Conservation (phyloP, 2,329 filamentous ascomycete genomes). For the Daldinia sp. region DNA sequence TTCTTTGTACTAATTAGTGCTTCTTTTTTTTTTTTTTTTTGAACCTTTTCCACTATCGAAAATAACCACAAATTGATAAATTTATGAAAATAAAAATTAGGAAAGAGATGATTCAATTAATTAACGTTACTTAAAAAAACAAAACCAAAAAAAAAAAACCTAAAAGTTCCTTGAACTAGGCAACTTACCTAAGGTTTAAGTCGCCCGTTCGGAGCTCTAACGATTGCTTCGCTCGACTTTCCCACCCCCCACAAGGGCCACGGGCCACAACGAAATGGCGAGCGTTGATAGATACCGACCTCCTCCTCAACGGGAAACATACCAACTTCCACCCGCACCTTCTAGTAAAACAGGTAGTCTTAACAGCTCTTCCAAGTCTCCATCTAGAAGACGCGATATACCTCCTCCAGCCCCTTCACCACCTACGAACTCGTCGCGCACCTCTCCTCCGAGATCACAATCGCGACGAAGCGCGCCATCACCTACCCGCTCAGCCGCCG, state of each 20-base stretch:
- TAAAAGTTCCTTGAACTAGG: conserved; percentile 9
- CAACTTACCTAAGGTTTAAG: conserved; percentile 18
- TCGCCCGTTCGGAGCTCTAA: conserved; percentile 17
- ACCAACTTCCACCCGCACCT: conserved; percentile 61
- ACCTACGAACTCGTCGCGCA: conserved; percentile 62
- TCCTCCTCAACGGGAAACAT: conserved; percentile 60
- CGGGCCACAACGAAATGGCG: conserved; percentile 55
- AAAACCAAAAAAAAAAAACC: too few species aligned
- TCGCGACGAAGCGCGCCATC: conserved; percentile 55
- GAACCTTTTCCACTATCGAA: not conserved
- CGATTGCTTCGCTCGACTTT: conserved; percentile 5
- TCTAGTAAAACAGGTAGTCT: conserved; percentile 45
- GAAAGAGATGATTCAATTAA: conserved; percentile 23
- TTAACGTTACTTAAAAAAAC: conserved; percentile 26
- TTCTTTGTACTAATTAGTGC: not conserved
- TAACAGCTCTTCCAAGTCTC: conserved; percentile 60
- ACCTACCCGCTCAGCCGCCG: conserved; percentile 52
- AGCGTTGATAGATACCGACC: conserved; percentile 68
- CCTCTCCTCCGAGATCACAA: conserved; percentile 57
- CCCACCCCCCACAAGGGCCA: not conserved
- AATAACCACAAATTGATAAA: not conserved
- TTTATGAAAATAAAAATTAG: not conserved
- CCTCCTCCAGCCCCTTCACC: conserved; percentile 70
- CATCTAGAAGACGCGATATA: conserved; percentile 60
- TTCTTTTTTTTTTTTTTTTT: not conserved